Percentiles rank a stretch among this genome's conserved stretches.
These are phyloP conservation scores for Trichoderma guizhouense DNA, from an alignment of 2,329 filamentous ascomycete species.

Conservation along the genomic window DNA sequence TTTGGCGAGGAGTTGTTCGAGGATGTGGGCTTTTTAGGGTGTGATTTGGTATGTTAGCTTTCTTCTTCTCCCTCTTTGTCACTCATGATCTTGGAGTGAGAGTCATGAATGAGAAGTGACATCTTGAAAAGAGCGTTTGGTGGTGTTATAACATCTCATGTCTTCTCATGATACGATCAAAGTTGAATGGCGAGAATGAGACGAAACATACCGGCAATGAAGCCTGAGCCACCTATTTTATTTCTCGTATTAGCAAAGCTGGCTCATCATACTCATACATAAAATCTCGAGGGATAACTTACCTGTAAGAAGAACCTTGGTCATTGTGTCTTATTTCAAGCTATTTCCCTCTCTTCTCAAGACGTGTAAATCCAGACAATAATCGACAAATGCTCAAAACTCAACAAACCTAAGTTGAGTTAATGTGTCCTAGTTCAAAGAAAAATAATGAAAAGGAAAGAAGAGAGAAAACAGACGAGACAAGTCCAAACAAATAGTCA, in stretches of 20 bases:
- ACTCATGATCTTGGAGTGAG: background rate
- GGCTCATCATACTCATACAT: background rate
- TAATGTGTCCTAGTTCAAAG: background rate
- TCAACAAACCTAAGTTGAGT: background rate
- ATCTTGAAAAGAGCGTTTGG: background rate
- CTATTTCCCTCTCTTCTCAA: background rate
- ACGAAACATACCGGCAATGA: constrained; percentile 32
- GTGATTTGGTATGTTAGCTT: background rate
- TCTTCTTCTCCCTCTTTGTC: background rate
- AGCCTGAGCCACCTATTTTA: constrained; percentile 33
- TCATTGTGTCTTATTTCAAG: constrained; percentile 22
- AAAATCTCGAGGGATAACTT: background rate
- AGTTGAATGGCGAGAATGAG: background rate
- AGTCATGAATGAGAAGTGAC: background rate
- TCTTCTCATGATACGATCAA: background rate
- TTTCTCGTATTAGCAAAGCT: background rate
- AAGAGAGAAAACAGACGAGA: background rate
- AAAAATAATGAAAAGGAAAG: background rate
- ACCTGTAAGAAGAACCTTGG: constrained; percentile 34
- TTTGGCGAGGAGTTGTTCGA: constrained; percentile 50
- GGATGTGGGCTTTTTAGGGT: constrained; percentile 46
- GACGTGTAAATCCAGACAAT: background rate
- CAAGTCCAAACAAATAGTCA: background rate
- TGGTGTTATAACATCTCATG: background rate
- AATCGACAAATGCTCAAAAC: background rate